Evolutionary conservation across 2,329 filamentous ascomycete genomes (phyloP).

Genomic region (Colletotrichum kahawae): DNA sequence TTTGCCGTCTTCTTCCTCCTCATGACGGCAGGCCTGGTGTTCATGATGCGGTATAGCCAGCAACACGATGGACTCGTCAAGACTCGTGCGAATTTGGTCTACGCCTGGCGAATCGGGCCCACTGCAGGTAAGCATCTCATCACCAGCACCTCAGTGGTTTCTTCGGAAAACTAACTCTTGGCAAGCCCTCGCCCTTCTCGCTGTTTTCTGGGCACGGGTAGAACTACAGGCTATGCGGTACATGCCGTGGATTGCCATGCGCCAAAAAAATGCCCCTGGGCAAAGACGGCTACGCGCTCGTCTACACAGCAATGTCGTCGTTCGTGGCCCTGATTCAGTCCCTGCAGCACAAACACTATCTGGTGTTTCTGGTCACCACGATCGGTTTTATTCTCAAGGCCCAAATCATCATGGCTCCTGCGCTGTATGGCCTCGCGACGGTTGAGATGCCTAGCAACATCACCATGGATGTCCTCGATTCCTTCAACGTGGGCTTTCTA

Average conservation of each 20-base stretch:
- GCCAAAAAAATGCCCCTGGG: background rate
- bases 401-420: background rate
- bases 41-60: background rate
- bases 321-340: background rate
- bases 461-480: background rate
- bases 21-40: background rate
- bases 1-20: background rate
- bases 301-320: background rate
- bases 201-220: slow-evolving; percentile 1
- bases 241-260: slow-evolving; percentile 5
- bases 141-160: background rate
- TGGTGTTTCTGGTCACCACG: background rate
- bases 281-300: background rate
- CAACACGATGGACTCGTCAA: background rate
- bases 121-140: background rate
- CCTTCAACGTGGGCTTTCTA: background rate
- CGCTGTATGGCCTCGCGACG: background rate
- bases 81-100: background rate
- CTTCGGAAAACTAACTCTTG: background rate
- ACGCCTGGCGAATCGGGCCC: background rate
- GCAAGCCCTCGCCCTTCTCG: background rate
- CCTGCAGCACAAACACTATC: background rate
- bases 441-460: background rate
- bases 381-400: background rate
- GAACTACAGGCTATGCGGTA: slow-evolving; percentile 2